Evolutionary conservation across 2,329 filamentous ascomycete genomes (phyloP).

Genomic region (Sarocladium brachiariae): DNA sequence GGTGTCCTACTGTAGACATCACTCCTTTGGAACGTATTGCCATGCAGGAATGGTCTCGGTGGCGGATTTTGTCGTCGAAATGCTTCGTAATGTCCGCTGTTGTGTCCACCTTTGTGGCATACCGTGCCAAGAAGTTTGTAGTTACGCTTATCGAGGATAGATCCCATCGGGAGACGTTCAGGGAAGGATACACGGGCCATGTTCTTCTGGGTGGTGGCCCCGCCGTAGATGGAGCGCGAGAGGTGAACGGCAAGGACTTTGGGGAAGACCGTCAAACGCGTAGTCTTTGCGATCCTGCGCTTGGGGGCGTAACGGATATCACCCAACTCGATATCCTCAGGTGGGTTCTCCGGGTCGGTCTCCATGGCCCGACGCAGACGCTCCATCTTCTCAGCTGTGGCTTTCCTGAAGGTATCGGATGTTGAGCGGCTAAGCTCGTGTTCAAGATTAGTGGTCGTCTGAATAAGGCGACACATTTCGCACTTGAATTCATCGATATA

Average conservation of each 20-base stretch:
- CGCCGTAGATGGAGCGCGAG: constrained; percentile 87
- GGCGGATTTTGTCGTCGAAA: constrained; percentile 80
- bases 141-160: constrained; percentile 66
- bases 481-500: constrained; percentile 97
- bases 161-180: constrained; percentile 75
- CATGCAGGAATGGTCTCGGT: constrained; percentile 68
- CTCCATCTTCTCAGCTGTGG: constrained; percentile 51
- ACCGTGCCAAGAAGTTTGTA: constrained; percentile 85
- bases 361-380: constrained; percentile 64
- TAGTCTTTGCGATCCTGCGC: constrained; percentile 78
- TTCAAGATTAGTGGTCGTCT: constrained; percentile 62
- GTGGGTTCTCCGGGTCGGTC: constrained; percentile 73
- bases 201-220: constrained; percentile 79
- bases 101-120: constrained; percentile 90
- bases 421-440: constrained; percentile 49
- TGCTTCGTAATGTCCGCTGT: constrained; percentile 95
- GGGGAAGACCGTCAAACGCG: constrained; percentile 79
- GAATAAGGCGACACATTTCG: constrained; percentile 81
- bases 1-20: constrained; percentile 63
- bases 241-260: constrained; percentile 88
- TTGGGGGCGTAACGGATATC: constrained; percentile 69
- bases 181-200: constrained; percentile 90
- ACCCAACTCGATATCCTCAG: constrained; percentile 67
- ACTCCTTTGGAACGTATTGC: constrained; percentile 69
- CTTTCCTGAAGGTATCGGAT: constrained; percentile 43